Evolutionary conservation across 225 moss, liverwort and hornwort genomes (phyloP).

Genomic region (Antitrichia curtipendula): DNA sequence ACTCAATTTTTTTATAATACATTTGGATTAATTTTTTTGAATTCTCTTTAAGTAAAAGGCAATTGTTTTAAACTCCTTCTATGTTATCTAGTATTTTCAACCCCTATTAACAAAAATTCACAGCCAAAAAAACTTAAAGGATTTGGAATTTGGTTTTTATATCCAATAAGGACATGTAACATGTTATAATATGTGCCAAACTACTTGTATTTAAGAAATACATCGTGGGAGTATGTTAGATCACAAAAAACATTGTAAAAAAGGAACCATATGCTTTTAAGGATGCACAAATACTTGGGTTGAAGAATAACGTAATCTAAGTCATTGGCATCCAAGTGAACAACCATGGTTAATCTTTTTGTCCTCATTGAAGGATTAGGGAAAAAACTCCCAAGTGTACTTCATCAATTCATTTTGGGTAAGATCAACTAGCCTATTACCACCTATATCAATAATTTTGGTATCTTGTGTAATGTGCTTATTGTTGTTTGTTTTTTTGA

Average conservation of each 20-base stretch:
- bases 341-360: too few species aligned
- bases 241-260: not conserved
- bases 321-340: not conserved
- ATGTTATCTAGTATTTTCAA: too few species aligned
- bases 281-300: not conserved
- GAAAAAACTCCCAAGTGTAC: not conserved
- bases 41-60: not conserved
- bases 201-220: not conserved
- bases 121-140: accelerated
- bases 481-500: too few species aligned
- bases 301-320: not conserved
- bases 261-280: not conserved
- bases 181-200: not conserved
- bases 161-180: not conserved
- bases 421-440: too few species aligned
- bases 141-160: accelerated
- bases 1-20: too few species aligned
- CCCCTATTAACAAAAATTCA: accelerated
- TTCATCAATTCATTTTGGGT: not conserved
- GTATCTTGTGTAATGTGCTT: too few species aligned
- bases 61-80: not conserved
- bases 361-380: too few species aligned
- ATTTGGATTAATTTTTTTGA: not conserved
- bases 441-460: too few species aligned
- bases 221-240: not conserved